Evolutionary conservation across 2,329 filamentous ascomycete genomes (phyloP).

Genomic region (Pseudogymnoascus sp.): DNA sequence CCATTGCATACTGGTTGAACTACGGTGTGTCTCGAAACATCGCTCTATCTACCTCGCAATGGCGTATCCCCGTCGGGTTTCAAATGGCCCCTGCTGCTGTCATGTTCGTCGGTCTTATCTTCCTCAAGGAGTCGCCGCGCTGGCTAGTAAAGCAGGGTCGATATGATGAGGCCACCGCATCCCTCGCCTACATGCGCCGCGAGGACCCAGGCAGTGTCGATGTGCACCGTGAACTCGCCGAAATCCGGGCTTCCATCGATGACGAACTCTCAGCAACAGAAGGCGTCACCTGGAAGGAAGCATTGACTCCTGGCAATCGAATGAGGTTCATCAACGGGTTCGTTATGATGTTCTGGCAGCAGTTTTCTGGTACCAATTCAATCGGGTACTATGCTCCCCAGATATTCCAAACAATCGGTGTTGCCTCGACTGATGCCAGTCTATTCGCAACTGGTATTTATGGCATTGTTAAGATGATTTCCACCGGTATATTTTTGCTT

Average conservation of each 20-base stretch:
- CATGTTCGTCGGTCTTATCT: conserved; percentile 59
- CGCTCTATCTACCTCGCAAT: conserved; percentile 33
- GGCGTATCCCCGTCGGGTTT: conserved; percentile 38
- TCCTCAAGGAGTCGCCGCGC: conserved; percentile 61
- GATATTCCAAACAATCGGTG: conserved; percentile 58
- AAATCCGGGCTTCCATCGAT: conserved; percentile 57
- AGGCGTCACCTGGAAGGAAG: conserved; percentile 39
- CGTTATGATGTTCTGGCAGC: conserved; percentile 40
- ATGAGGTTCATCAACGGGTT: conserved; percentile 33
- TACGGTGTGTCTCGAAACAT: conserved; percentile 37
- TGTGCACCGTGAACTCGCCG: conserved; percentile 50
- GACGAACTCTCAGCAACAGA: conserved; percentile 63
- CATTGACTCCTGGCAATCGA: conserved; percentile 38
- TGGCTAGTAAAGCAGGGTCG: conserved; percentile 60
- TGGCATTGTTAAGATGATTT: conserved; percentile 58
- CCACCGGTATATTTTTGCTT: conserved; percentile 47
- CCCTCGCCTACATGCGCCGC: conserved; percentile 49
- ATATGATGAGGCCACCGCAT: conserved; percentile 45
- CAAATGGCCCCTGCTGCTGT: conserved; percentile 43
- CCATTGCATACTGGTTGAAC: conserved; percentile 36
- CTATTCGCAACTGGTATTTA: conserved; percentile 67
- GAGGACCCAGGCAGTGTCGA: conserved; percentile 51
- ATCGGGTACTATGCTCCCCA: conserved; percentile 29
- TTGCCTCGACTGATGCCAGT: conserved; percentile 45
- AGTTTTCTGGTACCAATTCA: conserved; percentile 18